Evolutionary conservation across 768 basidiomycete genomes (phyloP).

Genomic region (Hericium coralloides): DNA sequence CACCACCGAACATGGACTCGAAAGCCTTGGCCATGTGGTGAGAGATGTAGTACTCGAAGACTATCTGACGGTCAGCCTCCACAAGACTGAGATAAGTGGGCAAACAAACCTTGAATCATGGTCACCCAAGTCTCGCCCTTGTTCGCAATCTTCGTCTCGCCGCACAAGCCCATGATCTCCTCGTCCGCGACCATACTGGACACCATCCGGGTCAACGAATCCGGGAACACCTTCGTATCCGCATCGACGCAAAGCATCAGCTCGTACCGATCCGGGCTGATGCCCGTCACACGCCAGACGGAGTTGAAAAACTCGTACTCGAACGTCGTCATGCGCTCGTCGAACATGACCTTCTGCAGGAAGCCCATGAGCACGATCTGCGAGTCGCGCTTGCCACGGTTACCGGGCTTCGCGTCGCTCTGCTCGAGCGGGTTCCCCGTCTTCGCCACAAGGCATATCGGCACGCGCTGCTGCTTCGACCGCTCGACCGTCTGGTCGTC

Average conservation of each 20-base stretch:
- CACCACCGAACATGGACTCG: slow-evolving; percentile 99
- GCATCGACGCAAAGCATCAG: slow-evolving; percentile 94
- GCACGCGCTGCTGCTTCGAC: slow-evolving; percentile 94
- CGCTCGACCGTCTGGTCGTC: slow-evolving; percentile 83
- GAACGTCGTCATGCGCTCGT: slow-evolving; percentile 99
- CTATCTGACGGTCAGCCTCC: slow-evolving; percentile 30
- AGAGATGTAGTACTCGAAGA: slow-evolving; percentile 99
- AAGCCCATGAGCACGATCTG: slow-evolving; percentile 98
- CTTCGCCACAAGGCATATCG: slow-evolving; percentile 93
- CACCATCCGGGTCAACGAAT: slow-evolving; percentile 92
- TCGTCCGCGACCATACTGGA: slow-evolving; percentile 94
- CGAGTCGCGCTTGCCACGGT: slow-evolving; percentile 97
- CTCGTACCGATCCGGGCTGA: slow-evolving; percentile 94
- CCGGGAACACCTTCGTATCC: slow-evolving; percentile 98
- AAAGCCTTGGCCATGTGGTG: slow-evolving; percentile 99
- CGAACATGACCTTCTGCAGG: slow-evolving; percentile 99
- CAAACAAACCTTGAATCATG: slow-evolving; percentile 88
- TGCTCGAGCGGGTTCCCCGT: slow-evolving; percentile 86
- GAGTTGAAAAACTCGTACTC: slow-evolving; percentile 99
- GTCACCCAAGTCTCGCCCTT: slow-evolving; percentile 98
- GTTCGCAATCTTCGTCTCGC: slow-evolving; percentile 99
- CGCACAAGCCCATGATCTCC: slow-evolving; percentile 98
- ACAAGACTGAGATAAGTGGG: not conserved
- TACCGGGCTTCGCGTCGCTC: slow-evolving; percentile 90
- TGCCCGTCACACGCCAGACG: slow-evolving; percentile 90